A percentile compares a stretch with the other conserved stretches of the same genome.
Conservation (phyloP, 2,329 filamentous ascomycete species). For the Septoria linicola region DNA sequence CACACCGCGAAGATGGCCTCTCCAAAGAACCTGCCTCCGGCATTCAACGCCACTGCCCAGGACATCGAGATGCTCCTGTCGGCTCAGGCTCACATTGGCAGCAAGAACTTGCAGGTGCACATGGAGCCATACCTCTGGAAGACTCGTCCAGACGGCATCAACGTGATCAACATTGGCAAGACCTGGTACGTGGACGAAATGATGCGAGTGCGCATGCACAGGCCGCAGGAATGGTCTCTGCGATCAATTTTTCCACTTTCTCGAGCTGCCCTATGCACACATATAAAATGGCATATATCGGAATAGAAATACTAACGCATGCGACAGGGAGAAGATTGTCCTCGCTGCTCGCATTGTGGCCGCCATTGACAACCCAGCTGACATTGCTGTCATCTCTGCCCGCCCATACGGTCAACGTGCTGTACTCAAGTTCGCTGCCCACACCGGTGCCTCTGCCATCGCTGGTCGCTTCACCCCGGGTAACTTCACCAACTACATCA, state of each 20-base stretch:
- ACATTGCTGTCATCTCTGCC: constrained; percentile 98
- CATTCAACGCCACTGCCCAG: constrained; percentile 95
- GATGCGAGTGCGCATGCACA: too few species aligned
- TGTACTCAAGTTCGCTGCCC: constrained; percentile 98
- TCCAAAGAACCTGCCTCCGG: constrained; percentile 78
- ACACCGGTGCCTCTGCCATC: constrained; percentile 97
- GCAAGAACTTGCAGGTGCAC: constrained; percentile 99
- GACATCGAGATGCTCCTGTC: constrained; percentile 99
- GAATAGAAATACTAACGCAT: constrained; percentile 20
- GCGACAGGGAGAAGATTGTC: constrained; percentile 96
- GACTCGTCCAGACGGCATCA: constrained; percentile 97
- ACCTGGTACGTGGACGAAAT: constrained; percentile 74
- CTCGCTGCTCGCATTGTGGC: constrained; percentile 98
- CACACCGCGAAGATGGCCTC: constrained; percentile 77
- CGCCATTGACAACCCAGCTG: constrained; percentile 98
- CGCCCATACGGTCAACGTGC: constrained; percentile 99
- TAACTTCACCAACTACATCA: constrained; percentile 99
- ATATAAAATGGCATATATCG: not conserved
- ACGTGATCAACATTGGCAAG: constrained; percentile 99
- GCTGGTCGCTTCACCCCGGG: constrained; percentile 99
- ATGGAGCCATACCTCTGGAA: constrained; percentile 99
- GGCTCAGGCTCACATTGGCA: constrained; percentile 93
- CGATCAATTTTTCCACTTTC: not conserved
- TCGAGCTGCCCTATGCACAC: not conserved
- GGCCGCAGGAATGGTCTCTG: too few species aligned